Base-by-base conservation (phyloP, 352 stramenopile genomes). In the Pythium brachiatum region DNA sequence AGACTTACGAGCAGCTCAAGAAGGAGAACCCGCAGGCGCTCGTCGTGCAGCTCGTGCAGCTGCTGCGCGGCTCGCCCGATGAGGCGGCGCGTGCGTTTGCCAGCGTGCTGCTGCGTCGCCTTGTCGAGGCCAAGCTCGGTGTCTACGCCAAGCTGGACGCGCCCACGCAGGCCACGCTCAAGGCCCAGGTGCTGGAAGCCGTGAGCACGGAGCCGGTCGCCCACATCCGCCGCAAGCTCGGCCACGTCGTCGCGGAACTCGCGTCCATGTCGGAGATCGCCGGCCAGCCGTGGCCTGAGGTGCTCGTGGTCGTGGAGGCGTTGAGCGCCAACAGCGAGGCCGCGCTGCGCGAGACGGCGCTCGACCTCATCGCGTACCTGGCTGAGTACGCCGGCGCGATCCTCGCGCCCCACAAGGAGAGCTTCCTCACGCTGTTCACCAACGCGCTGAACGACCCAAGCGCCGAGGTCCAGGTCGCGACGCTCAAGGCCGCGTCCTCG, bases 191-290 rank as follows among this genome's bases (percentile, higher is more conserved):
- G 60, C 72, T 95, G 27, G 79, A 90, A 54, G 78, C 83, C 20
- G 68, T 95, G 12, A 62, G 68, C 25, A 60, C 53, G 34, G 86
- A 95, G 66, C 77, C 86, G 0, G 67, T 92, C 8, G 74, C 84
- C 13, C 79, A 88, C 62, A 81, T 95, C 60, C 86, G 86, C 32
- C 86, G 85, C 65, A 95, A 95, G 71, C 73, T 95, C 12, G 80
- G 75, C 47, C 81, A 95, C 67, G 66, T 86, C 2, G 74, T 95
- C 57, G 86, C 86, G 21, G 85, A 94, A 57, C 60, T 95, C 25
- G 86, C 86, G 13, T 68, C 73, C 39, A 69, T 88, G 23, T 78
- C 70, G 36, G 68, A 80, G 27, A 77, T 79, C 52, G 73, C 76
- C 46, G 64, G 75, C 8, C 79, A 92, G 62, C 31, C 60, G 6